A percentile compares a stretch with the other conserved stretches of the same genome.
phyloP scores from a whole-genome alignment of 805 yeast genomes.

The Peterozyma toletana region DNA sequence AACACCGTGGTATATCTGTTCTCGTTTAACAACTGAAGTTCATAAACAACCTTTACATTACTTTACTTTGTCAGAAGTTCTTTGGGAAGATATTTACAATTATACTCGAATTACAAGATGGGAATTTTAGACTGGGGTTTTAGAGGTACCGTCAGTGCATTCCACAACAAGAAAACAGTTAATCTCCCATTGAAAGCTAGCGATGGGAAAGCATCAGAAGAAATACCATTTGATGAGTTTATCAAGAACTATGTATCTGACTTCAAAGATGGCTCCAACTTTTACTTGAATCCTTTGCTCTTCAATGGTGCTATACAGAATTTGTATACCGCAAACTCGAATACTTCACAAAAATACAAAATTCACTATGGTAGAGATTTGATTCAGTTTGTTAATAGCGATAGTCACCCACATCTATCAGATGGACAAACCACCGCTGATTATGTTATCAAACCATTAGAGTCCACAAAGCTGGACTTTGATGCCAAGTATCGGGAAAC shows the following conservation, averaged over 20 bases:
- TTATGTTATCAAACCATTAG: conserved; percentile 29
- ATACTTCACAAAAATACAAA: conserved; percentile 31
- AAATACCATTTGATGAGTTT: conserved; percentile 25
- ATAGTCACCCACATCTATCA: conserved; percentile 13
- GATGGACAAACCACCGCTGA: conserved; percentile 41
- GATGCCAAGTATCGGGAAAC: conserved; percentile 27
- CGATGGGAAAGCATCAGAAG: not conserved
- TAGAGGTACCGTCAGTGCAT: conserved; percentile 20
- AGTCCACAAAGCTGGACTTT: conserved; percentile 6
- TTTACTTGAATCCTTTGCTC: conserved; percentile 36
- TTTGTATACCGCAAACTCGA: conserved; percentile 36
- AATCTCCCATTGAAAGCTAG: conserved; percentile 15
- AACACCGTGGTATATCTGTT: no score
- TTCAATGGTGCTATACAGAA: conserved; percentile 44
- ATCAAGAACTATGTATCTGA: conserved; percentile 31
- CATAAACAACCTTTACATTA: no score
- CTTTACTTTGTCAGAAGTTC: no score
- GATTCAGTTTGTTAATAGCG: conserved; percentile 28
- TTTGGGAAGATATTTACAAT: no score
- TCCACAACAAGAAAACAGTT: conserved; percentile 16
- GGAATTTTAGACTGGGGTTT: conserved; percentile 22
- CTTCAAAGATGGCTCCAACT: conserved; percentile 28
- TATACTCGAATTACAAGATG: not conserved
- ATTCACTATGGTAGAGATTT: conserved; percentile 39
- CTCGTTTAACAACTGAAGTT: no score